Evolutionary conservation across 2,329 filamentous ascomycete genomes (phyloP).

Genomic region (Coniochaeta pulveracea): DNA sequence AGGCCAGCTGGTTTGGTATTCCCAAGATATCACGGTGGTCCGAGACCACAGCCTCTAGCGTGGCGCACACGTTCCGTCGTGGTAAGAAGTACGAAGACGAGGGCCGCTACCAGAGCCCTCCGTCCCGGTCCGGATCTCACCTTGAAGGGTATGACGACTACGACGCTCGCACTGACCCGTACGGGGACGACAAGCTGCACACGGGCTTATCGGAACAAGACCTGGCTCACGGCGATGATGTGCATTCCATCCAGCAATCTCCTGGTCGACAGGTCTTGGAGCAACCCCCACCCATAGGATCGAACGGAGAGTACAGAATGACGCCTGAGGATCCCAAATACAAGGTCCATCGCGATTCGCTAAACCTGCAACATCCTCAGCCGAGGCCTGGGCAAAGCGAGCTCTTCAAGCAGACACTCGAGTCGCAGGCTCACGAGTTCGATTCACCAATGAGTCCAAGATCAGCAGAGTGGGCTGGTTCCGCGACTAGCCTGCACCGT

Average conservation of each 20-base stretch:
- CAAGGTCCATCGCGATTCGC: slow-evolving; percentile 67
- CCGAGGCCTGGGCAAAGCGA: slow-evolving; percentile 63
- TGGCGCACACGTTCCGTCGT: slow-evolving; percentile 64
- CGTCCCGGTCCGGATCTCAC: slow-evolving; percentile 72
- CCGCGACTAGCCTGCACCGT: slow-evolving; percentile 45
- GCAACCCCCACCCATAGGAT: slow-evolving; percentile 31
- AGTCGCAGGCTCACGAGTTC: slow-evolving; percentile 61
- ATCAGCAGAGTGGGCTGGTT: slow-evolving; percentile 52
- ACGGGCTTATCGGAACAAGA: slow-evolving; percentile 43
- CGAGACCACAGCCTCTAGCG: slow-evolving; percentile 84
- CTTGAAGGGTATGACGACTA: slow-evolving; percentile 52
- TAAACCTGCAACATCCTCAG: slow-evolving; percentile 72
- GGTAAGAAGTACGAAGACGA: slow-evolving; percentile 51
- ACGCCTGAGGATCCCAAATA: slow-evolving; percentile 65
- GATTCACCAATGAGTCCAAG: slow-evolving; percentile 47
- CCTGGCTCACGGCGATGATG: slow-evolving; percentile 19
- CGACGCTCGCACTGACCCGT: slow-evolving; percentile 41
- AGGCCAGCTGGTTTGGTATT: slow-evolving; percentile 56
- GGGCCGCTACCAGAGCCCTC: slow-evolving; percentile 22
- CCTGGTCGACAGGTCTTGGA: slow-evolving; percentile 17
- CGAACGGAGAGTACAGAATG: slow-evolving; percentile 27
- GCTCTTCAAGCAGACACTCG: slow-evolving; percentile 62
- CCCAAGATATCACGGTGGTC: slow-evolving; percentile 97
- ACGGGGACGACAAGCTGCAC: slow-evolving; percentile 50
- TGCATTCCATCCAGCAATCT: background rate